Evolutionary conservation across 805 yeast genomes (phyloP), one percentile per base, ranked within the genome.

Genomic region (Ogataea henricii): DNA sequence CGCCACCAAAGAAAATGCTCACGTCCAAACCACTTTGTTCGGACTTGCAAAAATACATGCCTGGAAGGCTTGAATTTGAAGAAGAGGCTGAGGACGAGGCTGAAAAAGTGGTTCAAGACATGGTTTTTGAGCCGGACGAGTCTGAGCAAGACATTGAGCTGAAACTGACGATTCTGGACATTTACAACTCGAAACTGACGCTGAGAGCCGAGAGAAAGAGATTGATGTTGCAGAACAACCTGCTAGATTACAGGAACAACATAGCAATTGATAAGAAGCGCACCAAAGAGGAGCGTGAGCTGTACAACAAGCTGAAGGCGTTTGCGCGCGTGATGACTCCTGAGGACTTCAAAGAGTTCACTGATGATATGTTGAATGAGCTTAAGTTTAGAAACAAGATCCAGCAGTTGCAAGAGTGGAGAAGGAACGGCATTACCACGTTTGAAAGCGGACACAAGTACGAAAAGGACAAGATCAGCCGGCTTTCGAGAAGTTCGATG

Each of bases 11-110:
- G 51, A 94, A 92, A 64, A 89, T 95, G 4, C 82, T 87, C 40
- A 91, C 97, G 0, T 89, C 97, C 6, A 92, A 87, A 6, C 99
- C 99, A 0, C 77, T 94, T 48, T 91, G 98, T 70, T 97, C 95
- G 62, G 98, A 95, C 60, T 82, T 94, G 52, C 98, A 94, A 66
- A 97, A 97, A 2, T 94, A 84, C 65, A 94, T 94, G 99, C 99
- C 99, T 33, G 99, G 98, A 36, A 81, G 99, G 61, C 72, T 94
- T 52, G 99, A 94, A 66, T 94, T 94, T 66, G 99, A 94, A 60
- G 89, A 85, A 49, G 99, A 94, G 65, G 90, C 87, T 33, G 99
- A 94, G 64, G 94, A 94, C 60, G 99, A 94, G 47, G 98, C 99
- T 0, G 99, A 94, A 67, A 76, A 85, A 47, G 84, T 94, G 0